phyloP scores from a whole-genome alignment of 2,329 filamentous ascomycete species.

The Ophiostoma populinum region DNA sequence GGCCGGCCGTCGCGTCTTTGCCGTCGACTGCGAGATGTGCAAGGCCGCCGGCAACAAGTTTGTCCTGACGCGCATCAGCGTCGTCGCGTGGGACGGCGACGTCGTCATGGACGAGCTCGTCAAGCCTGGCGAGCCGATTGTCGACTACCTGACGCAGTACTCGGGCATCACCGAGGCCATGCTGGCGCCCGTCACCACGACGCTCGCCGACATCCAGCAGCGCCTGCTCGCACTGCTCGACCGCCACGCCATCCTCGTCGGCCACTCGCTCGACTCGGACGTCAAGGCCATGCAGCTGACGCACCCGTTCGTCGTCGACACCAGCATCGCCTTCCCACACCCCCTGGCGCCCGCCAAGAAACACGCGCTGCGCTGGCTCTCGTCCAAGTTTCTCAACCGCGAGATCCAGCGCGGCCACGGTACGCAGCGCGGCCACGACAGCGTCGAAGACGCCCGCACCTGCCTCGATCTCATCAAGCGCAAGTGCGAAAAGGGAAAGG shows the following conservation, averaged over 20 bases:
- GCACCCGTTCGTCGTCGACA: constrained; percentile 89
- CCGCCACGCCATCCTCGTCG: constrained; percentile 56
- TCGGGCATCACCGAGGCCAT: constrained; percentile 85
- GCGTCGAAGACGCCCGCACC: constrained; percentile 77
- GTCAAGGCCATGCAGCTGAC: constrained; percentile 70
- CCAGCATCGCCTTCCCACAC: constrained; percentile 77
- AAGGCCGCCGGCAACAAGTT: constrained; percentile 64
- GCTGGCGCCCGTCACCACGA: constrained; percentile 70
- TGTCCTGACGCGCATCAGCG: constrained; percentile 74
- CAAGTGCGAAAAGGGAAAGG: constrained; percentile 84
- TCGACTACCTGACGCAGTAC: constrained; percentile 78
- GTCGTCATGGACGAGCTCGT: constrained; percentile 80
- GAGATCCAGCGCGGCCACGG: constrained; percentile 73
- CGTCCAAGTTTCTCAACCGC: constrained; percentile 67
- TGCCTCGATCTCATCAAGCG: constrained; percentile 87
- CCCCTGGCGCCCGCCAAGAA: constrained; percentile 79
- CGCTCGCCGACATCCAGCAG: constrained; percentile 63
- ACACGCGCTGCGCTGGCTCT: constrained; percentile 76
- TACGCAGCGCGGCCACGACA: constrained; percentile 59
- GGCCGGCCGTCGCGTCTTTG: constrained; percentile 59
- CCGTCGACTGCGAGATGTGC: constrained; percentile 96
- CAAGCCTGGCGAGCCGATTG: constrained; percentile 74
- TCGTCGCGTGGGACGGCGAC: constrained; percentile 72
- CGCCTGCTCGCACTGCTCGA: constrained; percentile 57
- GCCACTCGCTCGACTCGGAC: constrained; percentile 70